phyloP scores from a whole-genome alignment of 2,329 filamentous ascomycete species.

The Alternaria novae-zelandiae region DNA sequence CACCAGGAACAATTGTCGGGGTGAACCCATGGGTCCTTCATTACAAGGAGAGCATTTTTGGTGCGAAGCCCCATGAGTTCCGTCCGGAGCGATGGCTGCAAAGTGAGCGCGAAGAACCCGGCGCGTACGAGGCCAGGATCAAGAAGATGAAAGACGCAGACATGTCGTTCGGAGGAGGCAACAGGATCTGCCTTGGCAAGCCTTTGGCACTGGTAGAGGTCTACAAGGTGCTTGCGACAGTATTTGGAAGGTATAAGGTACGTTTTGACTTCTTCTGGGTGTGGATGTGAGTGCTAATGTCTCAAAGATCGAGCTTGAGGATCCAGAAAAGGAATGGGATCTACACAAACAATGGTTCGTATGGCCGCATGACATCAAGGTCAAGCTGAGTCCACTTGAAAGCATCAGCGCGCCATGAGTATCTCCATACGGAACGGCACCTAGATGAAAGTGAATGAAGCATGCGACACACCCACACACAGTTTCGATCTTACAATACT shows the following conservation, averaged over 20 bases:
- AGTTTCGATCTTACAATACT: not conserved
- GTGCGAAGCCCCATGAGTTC: conserved; percentile 25
- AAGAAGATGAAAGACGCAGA: conserved; percentile 45
- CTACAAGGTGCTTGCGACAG: conserved; percentile 55
- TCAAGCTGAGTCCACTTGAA: conserved; percentile 28
- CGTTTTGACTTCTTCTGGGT: conserved; percentile 36
- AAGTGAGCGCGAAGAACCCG: conserved; percentile 15
- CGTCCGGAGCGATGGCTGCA: conserved; percentile 45
- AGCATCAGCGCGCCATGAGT: not conserved
- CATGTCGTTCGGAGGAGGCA: conserved; percentile 40
- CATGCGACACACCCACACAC: not conserved
- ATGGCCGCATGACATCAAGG: conserved; percentile 43
- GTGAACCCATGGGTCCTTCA: conserved; percentile 41
- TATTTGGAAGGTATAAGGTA: conserved; percentile 54
- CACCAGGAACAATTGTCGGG: conserved; percentile 42
- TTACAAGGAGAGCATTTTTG: conserved; percentile 28
- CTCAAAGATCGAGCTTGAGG: conserved; percentile 44
- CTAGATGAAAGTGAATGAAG: not conserved
- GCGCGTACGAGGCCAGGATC: conserved; percentile 24
- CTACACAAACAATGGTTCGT: conserved; percentile 53
- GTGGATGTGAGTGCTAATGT: not conserved
- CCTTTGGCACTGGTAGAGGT: conserved; percentile 40
- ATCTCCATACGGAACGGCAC: not conserved
- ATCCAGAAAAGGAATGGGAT: conserved; percentile 47
- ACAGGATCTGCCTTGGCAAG: conserved; percentile 37